Percentiles rank a stretch among this genome's conserved stretches.
Evolutionary conservation across 257 asterid genomes (phyloP).

Genomic region (Linaria vulgaris): DNA sequence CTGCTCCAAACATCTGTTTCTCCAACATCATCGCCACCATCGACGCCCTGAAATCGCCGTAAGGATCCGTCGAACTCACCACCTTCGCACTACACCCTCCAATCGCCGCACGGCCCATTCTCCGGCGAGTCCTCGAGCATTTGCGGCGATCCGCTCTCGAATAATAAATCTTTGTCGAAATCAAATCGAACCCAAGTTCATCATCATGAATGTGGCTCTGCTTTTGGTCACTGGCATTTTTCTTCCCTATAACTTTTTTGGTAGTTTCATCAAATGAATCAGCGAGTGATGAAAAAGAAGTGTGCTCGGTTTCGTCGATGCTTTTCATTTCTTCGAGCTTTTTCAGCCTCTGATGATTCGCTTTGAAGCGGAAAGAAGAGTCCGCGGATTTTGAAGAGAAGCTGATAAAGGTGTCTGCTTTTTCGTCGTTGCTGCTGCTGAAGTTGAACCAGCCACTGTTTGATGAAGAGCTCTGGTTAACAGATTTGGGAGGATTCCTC

Average conservation of each 20-base stretch:
- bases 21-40: slow-evolving; percentile 59
- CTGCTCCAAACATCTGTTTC: slow-evolving; percentile 41
- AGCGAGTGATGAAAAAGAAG: background rate
- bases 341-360: too few relatives aligned
- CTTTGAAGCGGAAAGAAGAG: too few relatives aligned
- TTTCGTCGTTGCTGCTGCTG: too few relatives aligned
- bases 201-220: background rate
- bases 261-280: too few relatives aligned
- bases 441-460: too few relatives aligned
- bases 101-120: background rate
- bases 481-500: too few relatives aligned
- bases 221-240: background rate
- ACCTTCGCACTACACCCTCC: slow-evolving; percentile 41
- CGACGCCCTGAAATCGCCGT: slow-evolving; percentile 47
- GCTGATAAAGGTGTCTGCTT: too few relatives aligned
- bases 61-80: slow-evolving; percentile 48
- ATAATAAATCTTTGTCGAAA: slow-evolving; percentile 13
- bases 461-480: too few relatives aligned
- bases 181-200: slow-evolving; percentile 7
- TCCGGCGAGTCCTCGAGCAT: background rate
- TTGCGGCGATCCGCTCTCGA: background rate
- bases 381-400: too few relatives aligned
- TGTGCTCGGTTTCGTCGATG: background rate
- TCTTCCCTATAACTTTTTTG: too few relatives aligned
- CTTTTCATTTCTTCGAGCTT: background rate